Base-by-base conservation (phyloP, 2,329 filamentous ascomycete genomes). In the Paecilomyces formosus region DNA sequence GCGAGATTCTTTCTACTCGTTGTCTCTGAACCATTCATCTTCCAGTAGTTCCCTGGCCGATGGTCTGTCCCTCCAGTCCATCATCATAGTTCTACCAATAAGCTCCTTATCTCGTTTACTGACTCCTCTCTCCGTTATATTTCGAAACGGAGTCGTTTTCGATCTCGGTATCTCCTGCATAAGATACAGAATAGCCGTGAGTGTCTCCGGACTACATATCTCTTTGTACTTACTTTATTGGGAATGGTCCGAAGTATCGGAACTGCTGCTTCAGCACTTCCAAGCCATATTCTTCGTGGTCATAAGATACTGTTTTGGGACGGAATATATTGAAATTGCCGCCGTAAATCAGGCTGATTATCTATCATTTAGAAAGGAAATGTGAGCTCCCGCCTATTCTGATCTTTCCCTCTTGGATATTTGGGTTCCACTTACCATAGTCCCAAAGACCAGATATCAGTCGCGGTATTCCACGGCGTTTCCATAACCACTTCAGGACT, bases 361-460 rank as follows among this genome's bases (percentile, higher is more conserved):
- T 56, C 63, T 64, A 57, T 13, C 12, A 45, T 49, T 13, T 26
- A 31, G 28, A n/a, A n/a, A n/a, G n/a, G n/a, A n/a, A n/a, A n/a
- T n/a, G n/a, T 26, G 6, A 26, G 24, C 24, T 26, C 24, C 6
- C 6, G 24, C 6, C 6, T 3, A 26, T 26, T 26, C 6, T 26
- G 24, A 26, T 26, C 1, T 26, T 26, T 3, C 3, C 6, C 3
- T 31, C 8, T 8, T 9, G 8, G 8, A 11, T 9, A 31, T 31
- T 31, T 31, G 30, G 11, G 30, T 3, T 9, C 11, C 2, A 12
- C 35, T 11, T 59, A 62, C 61, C 53, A 62, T 33, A 4, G 62
- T 53, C 9, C 64, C 64, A 62, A 64, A 18, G 64, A 64, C 64
- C 63, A 65, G 53, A 64, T 63, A 24, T 64, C 61, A 3, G 63